These are phyloP conservation scores for Aspergillus melleus DNA, from an alignment of 2,329 filamentous ascomycete genomes.

Conservation along the genomic window DNA sequence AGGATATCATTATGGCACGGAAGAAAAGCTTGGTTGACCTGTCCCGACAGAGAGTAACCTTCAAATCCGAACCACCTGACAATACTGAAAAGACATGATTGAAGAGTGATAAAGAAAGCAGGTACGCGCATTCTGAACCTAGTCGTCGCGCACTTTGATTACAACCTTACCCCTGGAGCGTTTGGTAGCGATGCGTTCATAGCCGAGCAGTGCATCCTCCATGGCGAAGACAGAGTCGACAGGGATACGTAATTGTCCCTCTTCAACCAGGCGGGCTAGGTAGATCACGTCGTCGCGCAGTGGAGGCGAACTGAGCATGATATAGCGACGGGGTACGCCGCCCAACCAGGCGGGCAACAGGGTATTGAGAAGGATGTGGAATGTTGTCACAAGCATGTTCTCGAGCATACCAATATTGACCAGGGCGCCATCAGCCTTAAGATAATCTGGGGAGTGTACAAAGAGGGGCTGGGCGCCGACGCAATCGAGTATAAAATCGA, in stretches of 20 bases:
- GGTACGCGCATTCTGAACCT: neutral
- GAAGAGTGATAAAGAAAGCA: too few relatives aligned
- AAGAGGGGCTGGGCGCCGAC: conserved; percentile 21
- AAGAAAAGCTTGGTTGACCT: too few relatives aligned
- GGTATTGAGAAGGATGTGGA: neutral
- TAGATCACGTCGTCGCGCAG: neutral
- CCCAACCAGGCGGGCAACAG: neutral
- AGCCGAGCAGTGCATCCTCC: neutral
- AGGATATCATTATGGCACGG: too few relatives aligned
- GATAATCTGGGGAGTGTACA: conserved; percentile 13
- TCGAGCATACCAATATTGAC: neutral
- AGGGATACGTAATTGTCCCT: neutral
- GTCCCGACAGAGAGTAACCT: too few relatives aligned
- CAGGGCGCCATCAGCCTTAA: neutral
- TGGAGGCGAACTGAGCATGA: neutral
- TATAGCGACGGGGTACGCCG: neutral
- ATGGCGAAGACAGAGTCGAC: neutral
- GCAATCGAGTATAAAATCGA: conserved; percentile 21
- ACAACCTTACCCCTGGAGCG: neutral
- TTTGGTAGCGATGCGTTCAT: neutral
- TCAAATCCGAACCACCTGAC: too few relatives aligned
- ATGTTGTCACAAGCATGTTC: neutral
- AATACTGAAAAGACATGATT: too few relatives aligned
- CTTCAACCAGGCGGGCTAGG: neutral
- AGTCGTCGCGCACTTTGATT: neutral